A percentile compares a stretch with the other conserved stretches of the same genome.
These are phyloP conservation scores for Acanthamoeba triangularis DNA, from an alignment of 208 protist genomes.

Conservation along the genomic window DNA sequence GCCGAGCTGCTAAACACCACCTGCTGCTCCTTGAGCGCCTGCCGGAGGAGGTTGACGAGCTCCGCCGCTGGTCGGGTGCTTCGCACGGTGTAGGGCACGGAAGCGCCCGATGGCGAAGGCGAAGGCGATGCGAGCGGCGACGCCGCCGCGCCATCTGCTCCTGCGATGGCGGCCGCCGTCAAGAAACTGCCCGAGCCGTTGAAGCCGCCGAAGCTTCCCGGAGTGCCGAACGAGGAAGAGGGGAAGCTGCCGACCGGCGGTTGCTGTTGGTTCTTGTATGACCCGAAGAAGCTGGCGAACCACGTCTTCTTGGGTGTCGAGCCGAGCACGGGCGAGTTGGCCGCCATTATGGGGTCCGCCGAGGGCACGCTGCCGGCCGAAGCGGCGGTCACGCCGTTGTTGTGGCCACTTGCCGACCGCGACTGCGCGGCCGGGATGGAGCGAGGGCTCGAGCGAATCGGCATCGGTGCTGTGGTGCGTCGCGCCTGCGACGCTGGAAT, in stretches of 20 bases:
- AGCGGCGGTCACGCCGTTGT: not conserved
- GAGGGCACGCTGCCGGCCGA: not conserved
- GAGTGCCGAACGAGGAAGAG: not conserved
- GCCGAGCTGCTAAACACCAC: not conserved
- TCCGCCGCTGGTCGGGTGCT: not conserved
- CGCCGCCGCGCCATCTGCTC: not conserved
- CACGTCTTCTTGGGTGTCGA: conserved; percentile 56
- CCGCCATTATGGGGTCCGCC: not conserved
- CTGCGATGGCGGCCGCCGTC: not conserved
- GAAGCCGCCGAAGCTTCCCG: not conserved
- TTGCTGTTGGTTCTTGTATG: conserved; percentile 5
- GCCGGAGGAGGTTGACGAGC: not conserved
- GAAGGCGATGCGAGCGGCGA: not conserved
- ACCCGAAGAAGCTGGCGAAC: conserved; percentile 32
- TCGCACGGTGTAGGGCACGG: not conserved
- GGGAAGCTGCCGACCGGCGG: not conserved
- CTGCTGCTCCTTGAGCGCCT: conserved; percentile 13
- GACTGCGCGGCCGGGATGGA: not conserved
- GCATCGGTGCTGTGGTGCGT: not conserved
- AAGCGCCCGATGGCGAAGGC: not conserved
- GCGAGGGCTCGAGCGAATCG: not conserved
- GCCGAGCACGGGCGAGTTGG: not conserved
- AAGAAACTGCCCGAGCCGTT: not conserved
- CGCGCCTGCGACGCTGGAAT: not conserved
- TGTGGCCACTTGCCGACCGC: not conserved